Evolutionary conservation across 768 basidiomycete genomes (phyloP).

Genomic region (Leccinum subgranulosum): DNA sequence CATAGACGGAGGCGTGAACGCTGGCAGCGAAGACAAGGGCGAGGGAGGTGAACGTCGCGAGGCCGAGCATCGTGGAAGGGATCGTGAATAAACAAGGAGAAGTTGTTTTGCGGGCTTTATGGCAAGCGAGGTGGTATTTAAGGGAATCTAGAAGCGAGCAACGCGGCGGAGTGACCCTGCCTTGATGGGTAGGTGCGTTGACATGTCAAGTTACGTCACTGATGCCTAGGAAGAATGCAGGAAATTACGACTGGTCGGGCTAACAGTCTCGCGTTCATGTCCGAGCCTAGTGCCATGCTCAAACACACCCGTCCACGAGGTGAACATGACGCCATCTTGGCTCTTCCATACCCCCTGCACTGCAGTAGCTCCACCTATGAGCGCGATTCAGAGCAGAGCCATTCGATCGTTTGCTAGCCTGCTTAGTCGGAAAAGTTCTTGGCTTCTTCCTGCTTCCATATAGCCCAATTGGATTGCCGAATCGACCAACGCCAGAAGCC

Average conservation of each 20-base stretch:
- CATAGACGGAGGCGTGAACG: slow-evolving; percentile 19
- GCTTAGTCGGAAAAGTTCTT: background rate
- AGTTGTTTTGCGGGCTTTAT: background rate
- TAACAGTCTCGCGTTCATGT: background rate
- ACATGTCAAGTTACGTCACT: background rate
- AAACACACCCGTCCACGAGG: background rate
- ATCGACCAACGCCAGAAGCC: background rate
- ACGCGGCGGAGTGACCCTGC: slow-evolving; percentile 9
- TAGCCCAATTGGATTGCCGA: background rate
- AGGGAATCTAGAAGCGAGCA: slow-evolving; percentile 22
- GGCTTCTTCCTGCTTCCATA: background rate
- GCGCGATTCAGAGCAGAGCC: background rate
- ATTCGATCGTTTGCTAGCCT: background rate
- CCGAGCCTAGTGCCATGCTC: background rate
- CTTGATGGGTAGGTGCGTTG: slow-evolving; percentile 2
- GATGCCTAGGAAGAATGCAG: background rate
- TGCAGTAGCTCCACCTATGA: background rate
- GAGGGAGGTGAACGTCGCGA: slow-evolving; percentile 11
- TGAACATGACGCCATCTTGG: background rate
- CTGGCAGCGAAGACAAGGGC: slow-evolving; percentile 20
- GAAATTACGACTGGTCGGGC: slow-evolving; percentile 3
- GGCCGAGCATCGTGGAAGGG: slow-evolving; percentile 12
- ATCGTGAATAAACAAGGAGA: slow-evolving; percentile 1
- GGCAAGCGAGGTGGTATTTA: slow-evolving; percentile 21
- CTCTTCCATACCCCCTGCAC: background rate